Base-by-base conservation (phyloP, 2,329 filamentous ascomycete genomes). In the Calonectria naviculata region DNA sequence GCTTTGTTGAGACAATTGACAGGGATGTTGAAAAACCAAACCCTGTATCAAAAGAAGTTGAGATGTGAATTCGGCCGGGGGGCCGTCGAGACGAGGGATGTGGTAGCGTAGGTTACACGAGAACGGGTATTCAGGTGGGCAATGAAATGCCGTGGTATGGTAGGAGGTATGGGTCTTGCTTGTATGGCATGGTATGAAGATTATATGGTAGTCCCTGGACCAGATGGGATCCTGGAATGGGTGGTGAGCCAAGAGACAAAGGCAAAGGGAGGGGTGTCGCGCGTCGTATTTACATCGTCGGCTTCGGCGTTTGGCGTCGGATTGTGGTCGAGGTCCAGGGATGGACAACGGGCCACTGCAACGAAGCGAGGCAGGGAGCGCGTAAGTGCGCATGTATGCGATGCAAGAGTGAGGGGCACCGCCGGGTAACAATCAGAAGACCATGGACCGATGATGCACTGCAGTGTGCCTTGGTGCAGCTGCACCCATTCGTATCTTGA, bases 311-410 rank as follows among this genome's bases (percentile, higher is more conserved):
- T 41, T 54, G 62, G 31, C 24, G 67, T 60, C 47, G 67, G 60
- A 49, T 49, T 67, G 64, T 49, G 54, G 65, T 68, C 44, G 60
- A 41, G 60, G 67, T 47, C 12, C 67, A 64, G 67, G 67, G 60
- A 58, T 65, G 38, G 26, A 49, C 31, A 13, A 67, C 24, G 52
- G 54, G 54, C 47, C 62, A 38, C 46, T 49, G 65, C 54, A 62
- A 47, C 34, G 31, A 62, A 58, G 52, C 52, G 34, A 58, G 65
- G 60, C 41, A 42, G 41, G 24, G 52, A 60, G 52, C 52, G 52
- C 52, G 52, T 58, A 58, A 38, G 52, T 58, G 31, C 28, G 52
- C 34, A 58, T 38, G 21, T 36, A 34, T 38, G 52, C 52, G 21
- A 58, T 58, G 42, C 31, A 17, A 41, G 36, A 29, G 56, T 41